Base-by-base conservation (phyloP, 2,329 filamentous ascomycete genomes). In the Calonectria crousiana region DNA sequence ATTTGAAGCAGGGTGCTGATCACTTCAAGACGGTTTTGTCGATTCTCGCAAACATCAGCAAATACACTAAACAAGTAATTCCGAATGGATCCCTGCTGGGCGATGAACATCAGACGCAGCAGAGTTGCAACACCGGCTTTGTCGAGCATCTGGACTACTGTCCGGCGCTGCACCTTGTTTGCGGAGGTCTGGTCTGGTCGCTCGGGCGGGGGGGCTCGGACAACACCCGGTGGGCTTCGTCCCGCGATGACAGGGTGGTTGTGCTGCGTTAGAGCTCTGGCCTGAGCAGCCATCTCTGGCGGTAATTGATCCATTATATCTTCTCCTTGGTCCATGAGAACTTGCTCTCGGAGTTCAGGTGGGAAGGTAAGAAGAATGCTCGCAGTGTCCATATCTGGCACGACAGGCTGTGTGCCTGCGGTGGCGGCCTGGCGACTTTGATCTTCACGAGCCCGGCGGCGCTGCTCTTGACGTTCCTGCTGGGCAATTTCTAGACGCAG, bases 31-130 rank as follows among this genome's bases (percentile, higher is more conserved):
- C 97, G 92, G 82, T 97, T 99, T 82, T 98, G 95, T n/a, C 95
- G 93, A 83, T 99, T 99, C 85, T 98, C 94, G 82, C 95, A 98
- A 32, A 98, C 93, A 78, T 98, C 95, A 75, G 95, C 92, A 67
- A 99, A 92, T 68, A 99, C 95, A 70, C 93, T 93, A 82, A 97
- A 96, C 68, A 99, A 89, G 74, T 95, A 94, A 75, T 90, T 92
- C 78, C 95, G 95, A 64, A 97, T 93, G 75, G 95, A 97, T 28
- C 95, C 95, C 77, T 96, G 95, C 78, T 98, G 95, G 62, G 95
- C 94, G 80, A 98, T 95, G 84, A 99, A 99, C 96, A 99, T 98
- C 13, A 99, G 90, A n/a, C 97, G 95, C 53, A 99, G 89, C 41
- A 99, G 88, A n/a, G 97, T 98, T 32, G 97, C 97, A 77, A 99